phyloP scores from a whole-genome alignment of 129 eudicot species.

The Ambrosia artemisiifolia region DNA sequence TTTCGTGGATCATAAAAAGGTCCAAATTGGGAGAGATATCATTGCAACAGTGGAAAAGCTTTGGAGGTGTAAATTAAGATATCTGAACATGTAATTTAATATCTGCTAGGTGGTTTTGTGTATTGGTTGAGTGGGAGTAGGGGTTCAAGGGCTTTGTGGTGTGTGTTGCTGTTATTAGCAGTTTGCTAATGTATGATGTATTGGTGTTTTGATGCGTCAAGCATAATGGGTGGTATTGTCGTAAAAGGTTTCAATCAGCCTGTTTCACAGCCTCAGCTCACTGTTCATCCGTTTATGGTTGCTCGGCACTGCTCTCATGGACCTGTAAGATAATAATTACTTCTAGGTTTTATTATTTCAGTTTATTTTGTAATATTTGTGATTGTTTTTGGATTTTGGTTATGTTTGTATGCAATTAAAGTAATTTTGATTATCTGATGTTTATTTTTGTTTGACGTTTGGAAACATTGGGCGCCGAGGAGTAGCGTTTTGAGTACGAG shows the following conservation, averaged over 20 bases:
- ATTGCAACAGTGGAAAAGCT: too few species aligned
- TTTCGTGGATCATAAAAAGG: too few species aligned
- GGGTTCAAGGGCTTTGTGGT: too few species aligned
- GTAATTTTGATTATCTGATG: neutral
- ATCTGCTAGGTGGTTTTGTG: too few species aligned
- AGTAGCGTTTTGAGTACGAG: conserved; percentile 15
- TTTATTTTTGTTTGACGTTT: conserved; percentile 5
- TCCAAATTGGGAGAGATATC: too few species aligned
- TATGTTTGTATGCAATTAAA: neutral
- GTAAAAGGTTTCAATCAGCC: conserved; percentile 58
- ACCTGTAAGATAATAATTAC: conserved; percentile 49
- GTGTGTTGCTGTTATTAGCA: too few species aligned
- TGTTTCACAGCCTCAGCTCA: conserved; percentile 55
- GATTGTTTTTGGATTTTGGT: neutral
- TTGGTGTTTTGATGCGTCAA: too few species aligned
- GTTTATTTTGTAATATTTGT: neutral
- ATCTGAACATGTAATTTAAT: too few species aligned
- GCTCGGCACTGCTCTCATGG: conserved; percentile 99
- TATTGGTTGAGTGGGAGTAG: too few species aligned
- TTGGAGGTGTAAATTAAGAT: too few species aligned
- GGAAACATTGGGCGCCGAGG: conserved; percentile 67
- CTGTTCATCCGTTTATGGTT: conserved; percentile 83
- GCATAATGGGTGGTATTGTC: conserved; percentile 68
- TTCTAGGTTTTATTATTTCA: neutral
- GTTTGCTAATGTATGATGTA: too few species aligned